Evolutionary conservation across 2,329 filamentous ascomycete genomes (phyloP).

Genomic region (Bisporella sp.): DNA sequence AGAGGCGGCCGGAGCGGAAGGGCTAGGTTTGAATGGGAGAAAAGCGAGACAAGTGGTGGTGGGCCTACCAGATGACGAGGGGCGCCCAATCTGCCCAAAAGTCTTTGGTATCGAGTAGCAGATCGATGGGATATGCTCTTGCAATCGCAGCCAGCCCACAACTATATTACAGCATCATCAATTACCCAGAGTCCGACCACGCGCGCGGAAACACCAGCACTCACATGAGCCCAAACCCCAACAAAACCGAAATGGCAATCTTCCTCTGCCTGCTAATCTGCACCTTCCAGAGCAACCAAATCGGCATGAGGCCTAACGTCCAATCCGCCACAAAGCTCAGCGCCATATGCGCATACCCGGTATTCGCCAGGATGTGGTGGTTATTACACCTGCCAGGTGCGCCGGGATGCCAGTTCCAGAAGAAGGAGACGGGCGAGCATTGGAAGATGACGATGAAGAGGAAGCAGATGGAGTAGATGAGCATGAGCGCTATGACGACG

Average conservation of each 20-base stretch:
- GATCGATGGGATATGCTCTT: not conserved
- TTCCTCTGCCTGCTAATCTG: conserved; percentile 1
- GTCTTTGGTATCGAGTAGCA: not conserved
- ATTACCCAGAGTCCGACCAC: not conserved
- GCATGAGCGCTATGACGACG: not conserved
- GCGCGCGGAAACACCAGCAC: not conserved
- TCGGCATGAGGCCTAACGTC: conserved; percentile 41
- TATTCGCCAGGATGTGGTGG: conserved; percentile 32
- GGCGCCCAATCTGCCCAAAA: not conserved
- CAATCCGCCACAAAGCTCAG: conserved; percentile 39
- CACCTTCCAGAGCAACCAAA: conserved; percentile 39
- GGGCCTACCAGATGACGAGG: not conserved
- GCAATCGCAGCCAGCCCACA: conserved; percentile 1
- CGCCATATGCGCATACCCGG: conserved; percentile 38
- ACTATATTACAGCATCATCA: not conserved
- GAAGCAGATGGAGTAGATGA: conserved; percentile 29
- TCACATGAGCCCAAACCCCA: conserved; percentile 1
- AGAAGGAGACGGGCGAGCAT: conserved; percentile 40
- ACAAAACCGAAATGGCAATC: not conserved
- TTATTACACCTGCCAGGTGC: conserved; percentile 35
- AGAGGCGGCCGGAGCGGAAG: too few relatives aligned
- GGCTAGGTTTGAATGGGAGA: not conserved
- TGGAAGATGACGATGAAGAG: conserved; percentile 43
- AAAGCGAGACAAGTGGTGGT: not conserved
- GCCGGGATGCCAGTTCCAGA: conserved; percentile 36